Percentiles rank a stretch among this genome's conserved stretches.
Conservation (phyloP, 352 stramenopile species). For the Globisporangium mamillatum region DNA sequence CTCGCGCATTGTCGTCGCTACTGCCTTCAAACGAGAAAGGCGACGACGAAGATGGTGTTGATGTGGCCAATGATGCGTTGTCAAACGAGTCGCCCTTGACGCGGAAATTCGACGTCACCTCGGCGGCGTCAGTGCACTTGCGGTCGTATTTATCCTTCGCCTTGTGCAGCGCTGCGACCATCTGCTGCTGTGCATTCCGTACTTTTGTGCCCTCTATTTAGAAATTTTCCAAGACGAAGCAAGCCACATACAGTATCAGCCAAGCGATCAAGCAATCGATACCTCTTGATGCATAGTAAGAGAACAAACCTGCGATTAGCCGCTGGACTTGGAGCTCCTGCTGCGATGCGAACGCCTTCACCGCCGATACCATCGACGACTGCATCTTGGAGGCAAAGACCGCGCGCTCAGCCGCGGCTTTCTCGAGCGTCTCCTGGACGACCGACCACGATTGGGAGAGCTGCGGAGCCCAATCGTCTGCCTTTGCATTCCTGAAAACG, state of each 20-base stretch:
- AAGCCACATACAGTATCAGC: neutral
- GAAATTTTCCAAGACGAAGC: neutral
- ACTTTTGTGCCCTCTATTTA: slow-evolving; percentile 68
- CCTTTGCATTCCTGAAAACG: slow-evolving; percentile 37
- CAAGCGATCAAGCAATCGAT: neutral
- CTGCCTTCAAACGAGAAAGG: neutral
- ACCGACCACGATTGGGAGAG: slow-evolving; percentile 52
- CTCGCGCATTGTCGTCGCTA: slow-evolving; percentile 33
- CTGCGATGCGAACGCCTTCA: slow-evolving; percentile 67
- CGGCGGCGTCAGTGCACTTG: slow-evolving; percentile 62
- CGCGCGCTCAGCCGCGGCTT: slow-evolving; percentile 50
- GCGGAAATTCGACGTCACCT: slow-evolving; percentile 38
- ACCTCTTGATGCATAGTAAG: too few species aligned
- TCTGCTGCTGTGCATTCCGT: slow-evolving; percentile 59
- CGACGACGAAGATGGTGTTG: slow-evolving; percentile 12
- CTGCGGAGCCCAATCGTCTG: slow-evolving; percentile 70
- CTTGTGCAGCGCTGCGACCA: slow-evolving; percentile 55
- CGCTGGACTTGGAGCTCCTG: slow-evolving; percentile 78
- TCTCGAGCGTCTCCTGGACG: slow-evolving; percentile 54
- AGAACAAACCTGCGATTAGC: slow-evolving; percentile 52
- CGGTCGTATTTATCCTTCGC: slow-evolving; percentile 79
- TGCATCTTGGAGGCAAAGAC: slow-evolving; percentile 64
- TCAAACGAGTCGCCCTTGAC: slow-evolving; percentile 25
- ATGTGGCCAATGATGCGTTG: slow-evolving; percentile 1
- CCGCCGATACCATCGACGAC: slow-evolving; percentile 45